Base-by-base conservation (phyloP, 1,139 yeast genomes). In the Geotrichum macrosporum region DNA sequence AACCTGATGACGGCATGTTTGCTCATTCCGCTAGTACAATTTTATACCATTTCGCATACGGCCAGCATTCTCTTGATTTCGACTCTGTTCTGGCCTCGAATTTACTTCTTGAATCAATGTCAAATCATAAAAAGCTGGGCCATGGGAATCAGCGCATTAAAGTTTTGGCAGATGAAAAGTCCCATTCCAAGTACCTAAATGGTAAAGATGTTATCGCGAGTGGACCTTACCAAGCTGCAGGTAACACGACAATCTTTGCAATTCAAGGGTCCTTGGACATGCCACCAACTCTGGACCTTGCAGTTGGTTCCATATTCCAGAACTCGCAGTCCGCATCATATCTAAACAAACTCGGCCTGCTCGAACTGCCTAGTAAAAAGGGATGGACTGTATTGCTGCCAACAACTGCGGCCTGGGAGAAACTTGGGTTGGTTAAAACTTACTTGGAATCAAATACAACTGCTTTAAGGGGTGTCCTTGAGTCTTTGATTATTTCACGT, bases 371-470 rank as follows among this genome's bases (percentile, higher is more conserved):
- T 22, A 64, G 70, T 3, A 61, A 63, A 9, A 76, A 78, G 47
- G 94, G 95, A 0, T 86, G 85, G 67, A 78, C 96, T 0, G 68
- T 83, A 0, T 78, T 92, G 46, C 66, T 89, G 34, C 98, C 97
- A 0, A 81, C 92, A 52, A 80, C 85, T 21, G 66, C 71, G 22
- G 78, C 94, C 0, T 89, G 96, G 96, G 73, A 74, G 16, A 64
- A 69, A 3, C 70, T 82, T 29, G 88, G 82, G 1, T 68, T 92
- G 35, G 75, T 81, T 1, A 68, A 78, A 41, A 75, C 75, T 37
- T 84, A 81, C 60, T 63, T 92, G 35, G 73, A 77, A 50, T 51
- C 66, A 1, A 76, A 86, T 52, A 71, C 71, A 0, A 64, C 76
- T 1, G 72, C 78, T 0, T 67, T 87, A 55, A 67, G 73, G 29